Evolutionary conservation across 805 yeast genomes (phyloP).

Genomic region (Myxozyma mucilagina): DNA sequence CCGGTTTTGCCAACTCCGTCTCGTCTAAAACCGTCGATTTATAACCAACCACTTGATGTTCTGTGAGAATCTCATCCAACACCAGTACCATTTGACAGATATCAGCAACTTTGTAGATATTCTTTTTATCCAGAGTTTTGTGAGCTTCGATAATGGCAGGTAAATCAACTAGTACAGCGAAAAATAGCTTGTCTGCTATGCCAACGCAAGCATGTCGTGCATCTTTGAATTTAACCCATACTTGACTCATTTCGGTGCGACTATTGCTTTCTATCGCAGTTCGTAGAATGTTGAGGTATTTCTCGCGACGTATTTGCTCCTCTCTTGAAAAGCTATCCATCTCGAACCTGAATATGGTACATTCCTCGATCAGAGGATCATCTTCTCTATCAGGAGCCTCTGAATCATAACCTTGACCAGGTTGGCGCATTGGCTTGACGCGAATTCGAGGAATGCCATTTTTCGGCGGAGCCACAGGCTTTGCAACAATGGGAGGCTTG

Average conservation of each 20-base stretch:
- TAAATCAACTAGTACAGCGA: conserved; percentile 81
- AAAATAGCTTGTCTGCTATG: conserved; percentile 68
- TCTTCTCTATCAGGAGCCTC: conserved; percentile 96
- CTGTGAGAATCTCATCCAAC: conserved; percentile 54
- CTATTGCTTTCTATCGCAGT: conserved; percentile 36
- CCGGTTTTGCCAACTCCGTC: conserved; percentile 32
- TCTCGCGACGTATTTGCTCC: conserved; percentile 23
- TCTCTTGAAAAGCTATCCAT: conserved; percentile 26
- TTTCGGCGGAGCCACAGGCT: conserved; percentile 10
- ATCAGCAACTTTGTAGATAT: conserved; percentile 82
- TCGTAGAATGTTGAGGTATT: conserved; percentile 18
- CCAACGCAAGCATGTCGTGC: conserved; percentile 73
- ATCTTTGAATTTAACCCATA: conserved; percentile 81
- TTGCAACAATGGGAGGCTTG: conserved; percentile 21
- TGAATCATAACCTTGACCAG: conserved; percentile 95
- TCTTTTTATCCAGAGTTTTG: conserved; percentile 86
- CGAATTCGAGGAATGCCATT: conserved; percentile 47
- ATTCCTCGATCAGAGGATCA: conserved; percentile 89
- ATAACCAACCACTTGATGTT: conserved; percentile 42
- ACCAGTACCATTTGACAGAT: conserved; percentile 82
- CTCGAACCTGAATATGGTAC: conserved; percentile 61
- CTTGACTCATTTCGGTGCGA: conserved; percentile 65
- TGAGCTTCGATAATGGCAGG: conserved; percentile 87
- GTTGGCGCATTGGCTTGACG: conserved; percentile 63
- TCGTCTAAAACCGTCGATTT: conserved; percentile 35